Evolutionary conservation across 345 rosid species (phyloP).

Genomic region (Moricandia moricandioides): DNA sequence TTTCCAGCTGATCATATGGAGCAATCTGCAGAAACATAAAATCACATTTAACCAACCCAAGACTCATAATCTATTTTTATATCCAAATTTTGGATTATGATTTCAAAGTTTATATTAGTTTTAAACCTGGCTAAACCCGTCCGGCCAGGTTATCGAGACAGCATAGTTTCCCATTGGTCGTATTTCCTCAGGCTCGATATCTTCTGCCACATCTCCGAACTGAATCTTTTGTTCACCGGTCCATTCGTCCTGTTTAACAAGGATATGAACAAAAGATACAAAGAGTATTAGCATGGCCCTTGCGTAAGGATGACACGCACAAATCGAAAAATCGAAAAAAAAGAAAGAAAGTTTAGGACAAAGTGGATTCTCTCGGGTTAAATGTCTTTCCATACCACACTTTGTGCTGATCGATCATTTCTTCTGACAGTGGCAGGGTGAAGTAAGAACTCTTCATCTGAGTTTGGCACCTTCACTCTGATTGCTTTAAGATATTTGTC

Average conservation of each 20-base stretch:
- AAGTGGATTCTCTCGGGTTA: no score
- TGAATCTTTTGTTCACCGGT: conserved; percentile 86
- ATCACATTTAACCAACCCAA: background rate
- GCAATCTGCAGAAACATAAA: conserved; percentile 60
- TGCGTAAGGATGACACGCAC: no score
- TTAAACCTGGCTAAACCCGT: conserved; percentile 81
- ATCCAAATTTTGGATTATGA: background rate
- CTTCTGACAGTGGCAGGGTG: conserved; percentile 96
- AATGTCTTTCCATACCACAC: conserved; percentile 61
- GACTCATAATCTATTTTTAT: conserved; percentile 1
- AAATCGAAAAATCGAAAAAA: no score
- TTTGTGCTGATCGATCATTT: conserved; percentile 86
- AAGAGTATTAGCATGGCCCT: background rate
- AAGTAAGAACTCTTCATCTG: conserved; percentile 84
- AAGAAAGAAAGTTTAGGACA: no score
- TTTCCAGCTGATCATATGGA: conserved; percentile 90
- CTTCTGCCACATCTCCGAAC: conserved; percentile 69
- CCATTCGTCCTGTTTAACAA: conserved; percentile 74
- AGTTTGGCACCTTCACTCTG: conserved; percentile 81
- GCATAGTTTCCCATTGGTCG: conserved; percentile 98
- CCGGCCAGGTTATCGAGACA: conserved; percentile 93
- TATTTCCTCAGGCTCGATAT: conserved; percentile 86
- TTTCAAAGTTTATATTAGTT: conserved; percentile 2
- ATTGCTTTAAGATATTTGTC: conserved; percentile 78
- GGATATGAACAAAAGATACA: background rate